phyloP scores from a whole-genome alignment of 768 basidiomycete species.

The Phylloporus rhodoxanthus region DNA sequence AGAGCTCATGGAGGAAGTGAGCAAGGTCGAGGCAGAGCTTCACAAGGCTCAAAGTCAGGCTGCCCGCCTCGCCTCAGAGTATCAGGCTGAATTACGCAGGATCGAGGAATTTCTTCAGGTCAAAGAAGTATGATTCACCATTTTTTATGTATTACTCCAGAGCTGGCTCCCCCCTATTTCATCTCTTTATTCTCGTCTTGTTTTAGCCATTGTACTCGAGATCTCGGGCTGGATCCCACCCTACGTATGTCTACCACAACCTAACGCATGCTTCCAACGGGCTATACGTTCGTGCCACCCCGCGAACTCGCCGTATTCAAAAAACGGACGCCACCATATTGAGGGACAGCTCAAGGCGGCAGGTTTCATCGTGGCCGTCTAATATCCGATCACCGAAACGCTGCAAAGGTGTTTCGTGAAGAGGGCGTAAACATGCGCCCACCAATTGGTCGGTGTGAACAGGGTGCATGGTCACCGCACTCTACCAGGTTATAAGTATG shows the following conservation, averaged over 20 bases:
- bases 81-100: constrained; percentile 31
- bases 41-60: constrained; percentile 27
- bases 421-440: constrained; percentile 12
- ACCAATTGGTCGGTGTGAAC: constrained; percentile 11
- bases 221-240: constrained; percentile 13
- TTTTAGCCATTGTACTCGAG: constrained; percentile 6
- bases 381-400: constrained; percentile 25
- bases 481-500: constrained; percentile 15
- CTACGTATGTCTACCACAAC: constrained; percentile 4
- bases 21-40: constrained; percentile 28
- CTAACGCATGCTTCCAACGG: not conserved
- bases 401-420: constrained; percentile 11
- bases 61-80: constrained; percentile 28
- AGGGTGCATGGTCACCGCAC: constrained; percentile 8
- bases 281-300: not conserved
- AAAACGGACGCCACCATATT: constrained; percentile 2
- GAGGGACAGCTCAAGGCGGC: constrained; percentile 10
- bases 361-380: constrained; percentile 24
- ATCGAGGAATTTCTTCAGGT: constrained; percentile 30
- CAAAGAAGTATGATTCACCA: constrained; percentile 23
- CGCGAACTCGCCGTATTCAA: constrained; percentile 17
- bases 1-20: constrained; percentile 39
- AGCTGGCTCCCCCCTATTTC: constrained; percentile 21
- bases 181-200: constrained; percentile 11
- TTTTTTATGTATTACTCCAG: constrained; percentile 17